A percentile compares a stretch with the other conserved stretches of the same genome.
Evolutionary conservation across 768 basidiomycete genomes (phyloP).

Genomic region (Mycena galericulata): DNA sequence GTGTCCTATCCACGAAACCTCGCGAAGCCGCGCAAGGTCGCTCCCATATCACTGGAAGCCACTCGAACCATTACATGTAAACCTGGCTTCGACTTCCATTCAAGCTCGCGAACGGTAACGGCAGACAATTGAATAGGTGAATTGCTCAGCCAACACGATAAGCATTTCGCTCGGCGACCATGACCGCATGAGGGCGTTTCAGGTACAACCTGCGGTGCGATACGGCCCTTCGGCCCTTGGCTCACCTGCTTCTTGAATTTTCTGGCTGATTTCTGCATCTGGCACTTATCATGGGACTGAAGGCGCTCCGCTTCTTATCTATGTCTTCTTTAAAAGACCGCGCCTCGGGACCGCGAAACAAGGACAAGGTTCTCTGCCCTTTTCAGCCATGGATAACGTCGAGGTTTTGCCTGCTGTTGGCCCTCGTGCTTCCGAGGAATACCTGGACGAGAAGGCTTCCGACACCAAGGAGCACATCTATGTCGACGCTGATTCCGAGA

Average conservation of each 20-base stretch:
- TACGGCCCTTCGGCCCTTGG: no score
- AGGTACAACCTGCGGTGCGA: no score
- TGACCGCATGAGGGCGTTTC: no score
- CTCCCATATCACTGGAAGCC: no score
- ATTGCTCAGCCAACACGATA: no score
- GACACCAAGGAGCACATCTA: conserved; percentile 17
- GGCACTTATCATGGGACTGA: not conserved
- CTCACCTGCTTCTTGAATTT: not conserved
- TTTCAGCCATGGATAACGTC: conserved; percentile 14
- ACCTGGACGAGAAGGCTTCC: conserved; percentile 27
- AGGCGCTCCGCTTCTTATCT: conserved; percentile 24
- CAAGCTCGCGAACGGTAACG: no score
- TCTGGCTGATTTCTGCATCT: not conserved
- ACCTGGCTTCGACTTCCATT: no score
- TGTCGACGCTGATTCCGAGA: not conserved
- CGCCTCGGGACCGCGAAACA: not conserved
- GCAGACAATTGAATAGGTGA: no score
- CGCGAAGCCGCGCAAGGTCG: no score
- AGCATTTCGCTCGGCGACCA: no score
- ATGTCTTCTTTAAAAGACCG: not conserved
- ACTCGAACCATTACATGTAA: no score
- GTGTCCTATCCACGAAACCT: no score
- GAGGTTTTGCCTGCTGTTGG: conserved; percentile 22
- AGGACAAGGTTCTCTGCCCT: conserved; percentile 3
- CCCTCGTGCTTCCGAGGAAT: conserved; percentile 8